Conservation (phyloP, 2,329 filamentous ascomycete genomes). For the Purpureocillium takamizusanense region DNA sequence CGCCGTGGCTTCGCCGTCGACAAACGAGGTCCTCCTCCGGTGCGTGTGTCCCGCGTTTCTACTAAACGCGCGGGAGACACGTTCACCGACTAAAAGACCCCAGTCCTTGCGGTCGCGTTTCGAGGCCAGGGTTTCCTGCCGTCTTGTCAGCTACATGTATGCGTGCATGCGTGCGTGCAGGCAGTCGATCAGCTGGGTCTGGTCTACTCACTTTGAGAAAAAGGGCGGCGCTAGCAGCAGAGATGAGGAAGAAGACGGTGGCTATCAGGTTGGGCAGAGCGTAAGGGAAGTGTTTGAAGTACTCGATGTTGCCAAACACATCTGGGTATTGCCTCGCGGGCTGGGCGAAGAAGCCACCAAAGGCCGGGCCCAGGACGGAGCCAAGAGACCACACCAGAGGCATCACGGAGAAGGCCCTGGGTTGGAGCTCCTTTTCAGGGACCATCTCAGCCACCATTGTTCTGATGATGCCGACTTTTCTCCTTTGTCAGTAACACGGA, state of each 20-base stretch:
- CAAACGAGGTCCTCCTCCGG: conserved; percentile 35
- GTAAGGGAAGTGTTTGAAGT: conserved; percentile 74
- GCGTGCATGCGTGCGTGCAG: too few relatives aligned
- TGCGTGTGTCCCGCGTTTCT: conserved; percentile 9
- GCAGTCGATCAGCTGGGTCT: too few relatives aligned
- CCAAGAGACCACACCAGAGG: conserved; percentile 83
- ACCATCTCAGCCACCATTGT: conserved; percentile 93
- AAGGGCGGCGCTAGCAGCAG: conserved; percentile 62
- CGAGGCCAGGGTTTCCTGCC: conserved; percentile 69
- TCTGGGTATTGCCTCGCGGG: conserved; percentile 66
- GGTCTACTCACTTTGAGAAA: conserved; percentile 65
- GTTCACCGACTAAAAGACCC: conserved; percentile 64
- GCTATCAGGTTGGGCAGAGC: conserved; percentile 75
- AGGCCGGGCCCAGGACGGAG: conserved; percentile 76
- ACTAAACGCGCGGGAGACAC: conserved; percentile 39
- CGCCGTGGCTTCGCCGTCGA: conserved; percentile 47
- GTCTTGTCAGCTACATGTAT: not conserved
- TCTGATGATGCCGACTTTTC: conserved; percentile 72
- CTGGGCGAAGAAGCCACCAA: conserved; percentile 79
- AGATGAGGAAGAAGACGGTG: conserved; percentile 67
- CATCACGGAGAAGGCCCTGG: conserved; percentile 87
- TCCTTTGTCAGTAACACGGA: too few relatives aligned
- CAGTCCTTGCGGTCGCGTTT: conserved; percentile 63
- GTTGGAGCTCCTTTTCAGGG: conserved; percentile 76
- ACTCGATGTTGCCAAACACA: conserved; percentile 56